Conservation (phyloP, 441 rosid species). For the Syzygium malaccense region DNA sequence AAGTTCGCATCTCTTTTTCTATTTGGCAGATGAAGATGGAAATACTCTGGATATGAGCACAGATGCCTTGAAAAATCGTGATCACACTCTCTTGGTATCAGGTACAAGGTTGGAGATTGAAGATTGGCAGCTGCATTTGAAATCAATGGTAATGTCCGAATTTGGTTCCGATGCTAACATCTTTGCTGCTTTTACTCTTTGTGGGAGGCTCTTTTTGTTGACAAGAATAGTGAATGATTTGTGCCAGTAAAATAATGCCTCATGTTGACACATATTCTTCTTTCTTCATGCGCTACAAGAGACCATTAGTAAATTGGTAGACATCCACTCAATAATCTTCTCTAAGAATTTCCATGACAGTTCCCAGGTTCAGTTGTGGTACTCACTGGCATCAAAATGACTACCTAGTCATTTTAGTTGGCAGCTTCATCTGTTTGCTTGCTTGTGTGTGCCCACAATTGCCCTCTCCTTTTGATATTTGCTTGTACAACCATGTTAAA, state of each 20-base stretch:
- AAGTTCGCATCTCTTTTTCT: slow-evolving; percentile 78
- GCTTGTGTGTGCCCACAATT: not conserved
- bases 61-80: slow-evolving; percentile 26
- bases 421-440: not conserved
- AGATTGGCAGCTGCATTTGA: slow-evolving; percentile 86
- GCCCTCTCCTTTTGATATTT: not conserved
- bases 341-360: not conserved
- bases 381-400: not conserved
- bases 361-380: not conserved
- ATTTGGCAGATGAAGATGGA: slow-evolving; percentile 90
- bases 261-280: not conserved
- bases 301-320: not conserved
- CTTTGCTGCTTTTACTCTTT: not conserved
- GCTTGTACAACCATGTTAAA: not conserved
- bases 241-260: not conserved
- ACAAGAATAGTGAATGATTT: not conserved
- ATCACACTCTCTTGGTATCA: slow-evolving; percentile 68
- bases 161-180: not conserved
- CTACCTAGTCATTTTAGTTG: not conserved
- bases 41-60: slow-evolving; percentile 48
- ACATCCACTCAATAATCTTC: not conserved
- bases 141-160: slow-evolving; percentile 45
- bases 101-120: slow-evolving; percentile 76
- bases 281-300: not conserved
- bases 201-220: not conserved